Evolutionary conservation across 2,329 filamentous ascomycete species (phyloP).

Genomic region (Arthrobotrys musiformis): DNA sequence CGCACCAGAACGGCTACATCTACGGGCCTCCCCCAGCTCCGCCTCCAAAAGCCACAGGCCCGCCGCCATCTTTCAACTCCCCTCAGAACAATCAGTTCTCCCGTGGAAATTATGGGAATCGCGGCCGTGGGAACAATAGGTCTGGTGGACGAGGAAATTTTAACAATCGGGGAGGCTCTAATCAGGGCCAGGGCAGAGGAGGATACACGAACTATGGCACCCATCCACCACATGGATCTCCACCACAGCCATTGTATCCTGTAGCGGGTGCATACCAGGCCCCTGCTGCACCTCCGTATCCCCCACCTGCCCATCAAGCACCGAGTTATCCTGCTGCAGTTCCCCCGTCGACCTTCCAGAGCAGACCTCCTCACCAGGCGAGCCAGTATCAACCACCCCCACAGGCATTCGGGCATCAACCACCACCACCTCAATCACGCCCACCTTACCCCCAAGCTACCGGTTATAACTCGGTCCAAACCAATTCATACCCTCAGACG

Average conservation of each 20-base stretch:
- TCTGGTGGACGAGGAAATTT: conserved; percentile 48
- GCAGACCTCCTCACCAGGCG: conserved; percentile 40
- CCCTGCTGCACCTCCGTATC: conserved; percentile 25
- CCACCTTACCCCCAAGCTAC: conserved; percentile 41
- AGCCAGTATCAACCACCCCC: conserved; percentile 52
- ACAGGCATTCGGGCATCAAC: conserved; percentile 50
- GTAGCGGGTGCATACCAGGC: conserved; percentile 42
- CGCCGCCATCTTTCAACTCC: conserved; percentile 38
- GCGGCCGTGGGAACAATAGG: conserved; percentile 44
- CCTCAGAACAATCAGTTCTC: conserved; percentile 52
- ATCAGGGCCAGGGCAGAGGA: conserved; percentile 37
- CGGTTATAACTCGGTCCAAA: conserved; percentile 16
- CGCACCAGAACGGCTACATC: conserved; percentile 55
- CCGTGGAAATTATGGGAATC: conserved; percentile 47
- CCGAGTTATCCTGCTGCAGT: conserved; percentile 34
- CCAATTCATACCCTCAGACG: conserved; percentile 41
- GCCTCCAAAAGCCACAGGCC: conserved; percentile 48
- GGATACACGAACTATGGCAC: conserved; percentile 47
- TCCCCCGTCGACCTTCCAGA: conserved; percentile 33
- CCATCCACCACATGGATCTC: conserved; percentile 42
- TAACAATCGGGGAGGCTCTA: conserved; percentile 43
- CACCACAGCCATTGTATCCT: conserved; percentile 38
- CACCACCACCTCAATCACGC: conserved; percentile 39
- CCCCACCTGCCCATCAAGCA: conserved; percentile 35
- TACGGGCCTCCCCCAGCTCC: conserved; percentile 53